phyloP scores from a whole-genome alignment of 140 eudicot species.

The Bidens hawaiensis region DNA sequence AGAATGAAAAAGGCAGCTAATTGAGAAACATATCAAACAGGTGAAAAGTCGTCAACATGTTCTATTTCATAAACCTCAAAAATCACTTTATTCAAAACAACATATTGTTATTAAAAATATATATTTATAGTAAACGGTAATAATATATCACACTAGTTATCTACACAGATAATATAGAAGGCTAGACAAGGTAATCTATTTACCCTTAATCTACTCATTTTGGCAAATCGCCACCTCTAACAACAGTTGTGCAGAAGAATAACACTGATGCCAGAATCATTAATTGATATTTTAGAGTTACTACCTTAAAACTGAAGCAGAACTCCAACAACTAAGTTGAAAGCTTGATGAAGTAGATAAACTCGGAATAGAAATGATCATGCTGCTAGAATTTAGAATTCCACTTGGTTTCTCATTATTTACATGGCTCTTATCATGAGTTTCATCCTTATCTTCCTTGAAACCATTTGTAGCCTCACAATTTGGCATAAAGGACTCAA shows the following conservation, averaged over 20 bases:
- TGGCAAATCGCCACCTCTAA: not conserved
- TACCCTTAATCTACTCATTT: not conserved
- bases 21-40: no score
- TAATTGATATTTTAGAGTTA: not conserved
- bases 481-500: constrained; percentile 38
- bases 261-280: not conserved
- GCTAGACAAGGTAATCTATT: not conserved
- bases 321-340: constrained; percentile 26
- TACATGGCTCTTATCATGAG: constrained; percentile 29
- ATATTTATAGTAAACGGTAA: no score
- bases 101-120: no score
- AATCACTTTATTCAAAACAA: no score
- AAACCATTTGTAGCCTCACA: constrained; percentile 66
- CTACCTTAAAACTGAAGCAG: constrained; percentile 58
- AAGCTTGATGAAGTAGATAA: constrained; percentile 32
- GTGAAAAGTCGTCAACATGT: no score
- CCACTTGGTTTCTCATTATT: constrained; percentile 27
- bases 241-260: not conserved
- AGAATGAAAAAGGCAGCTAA: no score
- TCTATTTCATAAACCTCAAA: no score
- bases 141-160: no score
- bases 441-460: constrained; percentile 21
- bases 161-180: no score
- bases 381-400: constrained; percentile 30
- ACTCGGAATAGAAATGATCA: constrained; percentile 29